These are phyloP conservation scores for Artemisia argyi DNA, from an alignment of 129 eudicot species.

Conservation along the genomic window DNA sequence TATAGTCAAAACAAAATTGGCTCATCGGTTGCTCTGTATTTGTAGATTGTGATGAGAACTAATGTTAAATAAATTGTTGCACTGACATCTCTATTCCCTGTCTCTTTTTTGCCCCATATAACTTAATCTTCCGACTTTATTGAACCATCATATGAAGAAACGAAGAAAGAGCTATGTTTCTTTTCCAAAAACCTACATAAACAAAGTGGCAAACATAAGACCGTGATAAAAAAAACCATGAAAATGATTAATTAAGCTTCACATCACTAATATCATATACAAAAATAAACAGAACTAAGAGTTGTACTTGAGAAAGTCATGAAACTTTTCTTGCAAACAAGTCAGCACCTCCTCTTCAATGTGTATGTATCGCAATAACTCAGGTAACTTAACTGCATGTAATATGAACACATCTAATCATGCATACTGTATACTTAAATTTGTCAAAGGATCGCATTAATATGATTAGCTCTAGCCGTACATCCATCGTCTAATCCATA, in stretches of 20 bases:
- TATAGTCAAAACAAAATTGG: slow-evolving; percentile 35
- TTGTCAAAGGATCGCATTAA: background rate
- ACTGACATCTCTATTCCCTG: slow-evolving; percentile 16
- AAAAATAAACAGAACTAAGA: slow-evolving; percentile 2
- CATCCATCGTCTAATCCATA: background rate
- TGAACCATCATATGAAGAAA: slow-evolving; percentile 53
- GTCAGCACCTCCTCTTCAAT: slow-evolving; percentile 73
- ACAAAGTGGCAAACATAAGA: slow-evolving; percentile 14
- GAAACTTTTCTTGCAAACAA: slow-evolving; percentile 63
- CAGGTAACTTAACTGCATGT: slow-evolving; percentile 89
- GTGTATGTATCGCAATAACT: slow-evolving; percentile 55
- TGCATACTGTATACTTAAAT: background rate
- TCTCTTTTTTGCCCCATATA: slow-evolving; percentile 47
- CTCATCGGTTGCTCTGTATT: slow-evolving; percentile 14
- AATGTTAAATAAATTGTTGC: slow-evolving; percentile 11
- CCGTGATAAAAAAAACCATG: background rate
- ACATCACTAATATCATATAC: background rate
- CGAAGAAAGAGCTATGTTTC: slow-evolving; percentile 67
- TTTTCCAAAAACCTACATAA: slow-evolving; percentile 75
- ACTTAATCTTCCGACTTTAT: slow-evolving; percentile 47
- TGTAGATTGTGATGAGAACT: slow-evolving; percentile 10
- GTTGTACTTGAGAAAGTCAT: slow-evolving; percentile 74
- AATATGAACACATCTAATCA: slow-evolving; percentile 10
- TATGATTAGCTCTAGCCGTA: background rate
- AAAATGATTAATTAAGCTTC: background rate